phyloP scores from a whole-genome alignment of 345 rosid species.

The Boechera retrofracta region DNA sequence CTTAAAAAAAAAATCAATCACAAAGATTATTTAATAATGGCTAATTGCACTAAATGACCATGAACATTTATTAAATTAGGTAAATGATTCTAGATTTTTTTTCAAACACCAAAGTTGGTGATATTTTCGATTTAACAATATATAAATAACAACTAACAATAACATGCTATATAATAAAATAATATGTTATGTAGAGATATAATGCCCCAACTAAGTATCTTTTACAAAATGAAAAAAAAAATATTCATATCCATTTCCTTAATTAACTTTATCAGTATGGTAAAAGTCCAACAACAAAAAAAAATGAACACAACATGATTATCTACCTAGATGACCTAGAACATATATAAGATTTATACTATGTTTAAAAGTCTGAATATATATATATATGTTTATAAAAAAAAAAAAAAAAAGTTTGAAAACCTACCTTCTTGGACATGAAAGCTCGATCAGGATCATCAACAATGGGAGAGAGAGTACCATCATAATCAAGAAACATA shows the following conservation, averaged over 20 bases:
- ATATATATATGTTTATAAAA: not conserved
- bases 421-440: slow-evolving; percentile 73
- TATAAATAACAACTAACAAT: no score
- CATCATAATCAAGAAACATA: slow-evolving; percentile 93
- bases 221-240: not conserved
- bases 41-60: not conserved
- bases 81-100: not conserved
- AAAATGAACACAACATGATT: not conserved
- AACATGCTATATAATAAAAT: not conserved
- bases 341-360: not conserved
- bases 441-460: slow-evolving; percentile 88
- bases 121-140: not conserved
- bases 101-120: not conserved
- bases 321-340: not conserved
- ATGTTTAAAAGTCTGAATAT: not conserved
- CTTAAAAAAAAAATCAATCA: slow-evolving; percentile 42
- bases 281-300: not conserved
- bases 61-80: not conserved
- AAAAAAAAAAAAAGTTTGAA: not conserved
- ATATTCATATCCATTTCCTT: not conserved
- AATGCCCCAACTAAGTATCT: not conserved
- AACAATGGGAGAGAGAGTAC: slow-evolving; percentile 91
- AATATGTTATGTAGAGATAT: no score
- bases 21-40: not conserved
- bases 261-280: not conserved